phyloP scores from a whole-genome alignment of 768 basidiomycete species.

The Termitomyces sp. region DNA sequence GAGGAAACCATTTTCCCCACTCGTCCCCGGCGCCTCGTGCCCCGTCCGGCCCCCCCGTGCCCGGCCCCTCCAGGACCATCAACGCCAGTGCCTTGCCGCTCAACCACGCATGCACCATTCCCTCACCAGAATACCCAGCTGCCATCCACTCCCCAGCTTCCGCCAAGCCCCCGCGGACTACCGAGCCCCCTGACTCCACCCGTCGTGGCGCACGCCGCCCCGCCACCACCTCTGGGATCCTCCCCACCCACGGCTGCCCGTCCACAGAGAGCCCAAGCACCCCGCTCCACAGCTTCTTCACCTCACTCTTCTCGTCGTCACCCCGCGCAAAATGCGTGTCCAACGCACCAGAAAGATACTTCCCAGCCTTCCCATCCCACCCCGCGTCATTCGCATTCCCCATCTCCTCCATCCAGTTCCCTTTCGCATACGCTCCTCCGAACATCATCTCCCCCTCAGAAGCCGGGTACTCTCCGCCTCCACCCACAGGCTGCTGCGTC shows the following conservation, averaged over 20 bases:
- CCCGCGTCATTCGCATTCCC: constrained; percentile 33
- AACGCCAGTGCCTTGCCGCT: constrained; percentile 51
- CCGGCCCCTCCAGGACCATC: constrained; percentile 42
- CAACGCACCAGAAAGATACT: constrained; percentile 34
- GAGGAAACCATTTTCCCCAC: constrained; percentile 42
- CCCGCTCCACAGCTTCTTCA: constrained; percentile 49
- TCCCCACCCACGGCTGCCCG: constrained; percentile 64
- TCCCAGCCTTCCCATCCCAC: constrained; percentile 21
- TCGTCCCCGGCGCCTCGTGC: constrained; percentile 12
- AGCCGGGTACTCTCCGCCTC: constrained; percentile 13
- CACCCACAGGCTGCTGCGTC: constrained; percentile 44
- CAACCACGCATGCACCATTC: constrained; percentile 70
- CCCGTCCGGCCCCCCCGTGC: background rate
- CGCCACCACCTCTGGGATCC: constrained; percentile 45
- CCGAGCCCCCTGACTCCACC: background rate
- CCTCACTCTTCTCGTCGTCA: constrained; percentile 5
- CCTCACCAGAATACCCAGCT: constrained; percentile 68
- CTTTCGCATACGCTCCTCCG: constrained; percentile 49
- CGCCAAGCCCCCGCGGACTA: constrained; percentile 15
- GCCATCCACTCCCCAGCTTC: constrained; percentile 64
- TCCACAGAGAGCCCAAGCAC: constrained; percentile 60
- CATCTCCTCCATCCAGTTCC: constrained; percentile 24
- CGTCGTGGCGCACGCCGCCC: constrained; percentile 24
- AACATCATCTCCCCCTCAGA: constrained; percentile 54
- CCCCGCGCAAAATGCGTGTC: constrained; percentile 42